Conservation (phyloP, 2,329 filamentous ascomycete genomes). For the Beauveria sp. region DNA sequence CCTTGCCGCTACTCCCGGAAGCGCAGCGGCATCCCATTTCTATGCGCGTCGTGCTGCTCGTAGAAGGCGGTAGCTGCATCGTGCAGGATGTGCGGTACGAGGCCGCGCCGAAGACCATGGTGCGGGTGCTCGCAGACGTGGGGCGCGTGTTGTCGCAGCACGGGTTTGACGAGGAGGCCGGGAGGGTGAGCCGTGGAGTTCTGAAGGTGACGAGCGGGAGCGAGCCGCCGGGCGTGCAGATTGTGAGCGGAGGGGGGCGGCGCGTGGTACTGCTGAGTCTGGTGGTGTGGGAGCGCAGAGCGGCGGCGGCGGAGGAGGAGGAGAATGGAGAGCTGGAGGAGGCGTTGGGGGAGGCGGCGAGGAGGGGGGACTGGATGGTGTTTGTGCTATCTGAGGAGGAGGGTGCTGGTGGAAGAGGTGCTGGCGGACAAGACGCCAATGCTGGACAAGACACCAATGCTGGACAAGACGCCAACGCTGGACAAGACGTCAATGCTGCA, state of each 20-base stretch:
- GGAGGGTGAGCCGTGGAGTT: not conserved
- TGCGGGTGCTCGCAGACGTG: not conserved
- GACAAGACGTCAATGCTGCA: no score
- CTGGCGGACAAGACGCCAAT: no score
- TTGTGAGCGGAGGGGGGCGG: not conserved
- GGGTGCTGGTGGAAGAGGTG: not conserved
- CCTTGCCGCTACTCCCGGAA: not conserved
- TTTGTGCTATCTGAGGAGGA: not conserved
- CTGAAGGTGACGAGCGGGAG: not conserved
- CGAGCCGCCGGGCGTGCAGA: slow-evolving; percentile 1
- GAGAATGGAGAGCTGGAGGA: slow-evolving; percentile 16
- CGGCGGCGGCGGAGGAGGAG: slow-evolving; percentile 17
- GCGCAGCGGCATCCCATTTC: not conserved
- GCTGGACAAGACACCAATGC: no score
- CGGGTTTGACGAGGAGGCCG: not conserved
- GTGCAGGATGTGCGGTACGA: slow-evolving; percentile 6
- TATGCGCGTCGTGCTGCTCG: not conserved
- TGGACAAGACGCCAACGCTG: no score
- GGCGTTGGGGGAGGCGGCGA: not conserved
- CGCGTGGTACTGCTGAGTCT: slow-evolving; percentile 14
- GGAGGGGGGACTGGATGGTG: slow-evolving; percentile 9
- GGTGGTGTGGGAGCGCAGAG: slow-evolving; percentile 23
- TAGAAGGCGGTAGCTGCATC: not conserved
- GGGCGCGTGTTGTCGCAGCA: not conserved
- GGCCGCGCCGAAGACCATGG: not conserved